Percentiles rank a stretch among this genome's conserved stretches.
phyloP scores from a whole-genome alignment of 2,329 filamentous ascomycete species.

The Trichoderma afroharzianum region DNA sequence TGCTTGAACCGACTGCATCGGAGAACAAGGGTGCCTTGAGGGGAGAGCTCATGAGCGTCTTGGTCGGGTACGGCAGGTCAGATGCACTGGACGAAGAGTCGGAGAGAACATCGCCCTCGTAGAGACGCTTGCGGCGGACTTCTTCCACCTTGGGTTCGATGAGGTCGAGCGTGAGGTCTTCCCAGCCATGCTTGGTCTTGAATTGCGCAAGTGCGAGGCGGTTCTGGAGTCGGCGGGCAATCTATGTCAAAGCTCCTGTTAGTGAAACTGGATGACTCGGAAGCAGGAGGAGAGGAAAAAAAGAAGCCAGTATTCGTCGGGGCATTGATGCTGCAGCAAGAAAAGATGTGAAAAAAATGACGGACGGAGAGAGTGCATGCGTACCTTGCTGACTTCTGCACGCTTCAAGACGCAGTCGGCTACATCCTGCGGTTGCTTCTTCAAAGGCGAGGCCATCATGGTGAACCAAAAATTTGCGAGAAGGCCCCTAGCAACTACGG shows the following conservation, averaged over 20 bases:
- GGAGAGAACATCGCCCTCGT: constrained; percentile 71
- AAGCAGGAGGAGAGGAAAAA: not conserved
- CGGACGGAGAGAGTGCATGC: constrained; percentile 25
- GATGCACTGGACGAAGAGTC: constrained; percentile 84
- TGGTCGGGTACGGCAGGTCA: constrained; percentile 66
- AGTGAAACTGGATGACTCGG: constrained; percentile 15
- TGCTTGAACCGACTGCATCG: constrained; percentile 71
- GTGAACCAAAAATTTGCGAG: constrained; percentile 8
- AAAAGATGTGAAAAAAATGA: not conserved
- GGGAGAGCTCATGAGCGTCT: constrained; percentile 76
- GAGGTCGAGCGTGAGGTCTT: constrained; percentile 79
- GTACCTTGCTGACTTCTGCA: constrained; percentile 72
- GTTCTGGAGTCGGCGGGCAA: constrained; percentile 88
- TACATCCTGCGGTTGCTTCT: constrained; percentile 61
- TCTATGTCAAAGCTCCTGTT: constrained; percentile 49
- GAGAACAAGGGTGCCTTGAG: constrained; percentile 81
- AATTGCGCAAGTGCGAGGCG: constrained; percentile 93
- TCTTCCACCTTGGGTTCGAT: constrained; percentile 83
- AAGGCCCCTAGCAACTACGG: not conserved
- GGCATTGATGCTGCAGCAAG: not conserved
- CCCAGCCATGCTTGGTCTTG: constrained; percentile 94
- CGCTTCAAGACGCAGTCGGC: constrained; percentile 67
- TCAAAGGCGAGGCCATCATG: constrained; percentile 57
- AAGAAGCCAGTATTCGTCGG: not conserved
- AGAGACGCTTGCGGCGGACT: constrained; percentile 67